Conservation (phyloP, 2,329 filamentous ascomycete species). For the Tolypocladium tropicale region DNA sequence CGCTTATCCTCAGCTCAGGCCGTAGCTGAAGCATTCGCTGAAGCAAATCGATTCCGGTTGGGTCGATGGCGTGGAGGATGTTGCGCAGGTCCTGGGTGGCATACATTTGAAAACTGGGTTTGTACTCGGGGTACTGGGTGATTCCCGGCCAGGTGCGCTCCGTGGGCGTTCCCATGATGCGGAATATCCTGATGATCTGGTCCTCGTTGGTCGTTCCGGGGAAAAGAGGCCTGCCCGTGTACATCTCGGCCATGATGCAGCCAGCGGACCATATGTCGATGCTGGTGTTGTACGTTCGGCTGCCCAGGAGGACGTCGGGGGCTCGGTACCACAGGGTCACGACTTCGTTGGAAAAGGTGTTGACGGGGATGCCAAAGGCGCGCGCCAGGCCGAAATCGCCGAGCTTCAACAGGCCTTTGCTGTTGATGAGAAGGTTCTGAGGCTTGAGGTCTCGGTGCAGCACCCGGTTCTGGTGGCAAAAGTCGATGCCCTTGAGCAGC, state of each 20-base stretch:
- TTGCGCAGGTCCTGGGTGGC: conserved; percentile 81
- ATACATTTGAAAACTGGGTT: conserved; percentile 88
- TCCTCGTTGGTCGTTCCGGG: conserved; percentile 98
- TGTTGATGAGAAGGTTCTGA: conserved; percentile 93
- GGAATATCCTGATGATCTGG: conserved; percentile 93
- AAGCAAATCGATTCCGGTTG: conserved; percentile 75
- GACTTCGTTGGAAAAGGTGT: conserved; percentile 96
- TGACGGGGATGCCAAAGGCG: conserved; percentile 93
- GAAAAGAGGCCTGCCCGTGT: conserved; percentile 88
- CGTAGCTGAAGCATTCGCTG: conserved; percentile 86
- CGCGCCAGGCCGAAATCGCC: conserved; percentile 91
- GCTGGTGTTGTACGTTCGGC: conserved; percentile 96
- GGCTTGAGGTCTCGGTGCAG: conserved; percentile 93
- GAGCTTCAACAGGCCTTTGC: conserved; percentile 79
- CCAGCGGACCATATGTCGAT: conserved; percentile 99
- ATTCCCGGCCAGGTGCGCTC: conserved; percentile 95
- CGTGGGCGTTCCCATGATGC: conserved; percentile 94
- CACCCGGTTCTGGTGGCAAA: conserved; percentile 95
- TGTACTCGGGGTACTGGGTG: conserved; percentile 94
- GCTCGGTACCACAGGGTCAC: conserved; percentile 97
- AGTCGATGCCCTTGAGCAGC: conserved; percentile 87
- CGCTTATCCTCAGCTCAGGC: conserved; percentile 84
- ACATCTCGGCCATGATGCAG: conserved; percentile 99
- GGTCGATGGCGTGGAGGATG: conserved; percentile 85
- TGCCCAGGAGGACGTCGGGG: conserved; percentile 88